A percentile compares a stretch with the other conserved stretches of the same genome.
phyloP scores from a whole-genome alignment of 179 eudicot species.

The Dionaea muscipula region DNA sequence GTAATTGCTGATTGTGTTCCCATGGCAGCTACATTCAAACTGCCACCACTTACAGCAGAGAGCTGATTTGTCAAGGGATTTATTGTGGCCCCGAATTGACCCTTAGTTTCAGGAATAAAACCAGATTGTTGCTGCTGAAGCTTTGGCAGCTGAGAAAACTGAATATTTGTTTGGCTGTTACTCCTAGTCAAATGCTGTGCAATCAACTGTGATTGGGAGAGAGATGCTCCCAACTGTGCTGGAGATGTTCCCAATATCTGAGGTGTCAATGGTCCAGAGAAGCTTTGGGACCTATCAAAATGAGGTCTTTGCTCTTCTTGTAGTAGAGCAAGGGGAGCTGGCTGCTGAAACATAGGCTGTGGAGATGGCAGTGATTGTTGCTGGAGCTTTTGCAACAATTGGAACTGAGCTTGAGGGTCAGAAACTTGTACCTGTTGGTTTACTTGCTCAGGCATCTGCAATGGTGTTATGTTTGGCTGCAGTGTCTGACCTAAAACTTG shows the following conservation, averaged over 20 bases:
- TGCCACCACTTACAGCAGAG: constrained; percentile 33
- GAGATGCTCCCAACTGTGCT: constrained; percentile 18
- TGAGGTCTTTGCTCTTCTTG: constrained; percentile 48
- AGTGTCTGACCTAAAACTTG: constrained; percentile 30
- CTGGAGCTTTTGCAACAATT: constrained; percentile 63
- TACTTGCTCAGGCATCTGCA: constrained; percentile 43
- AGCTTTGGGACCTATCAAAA: constrained; percentile 42
- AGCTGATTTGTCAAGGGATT: constrained; percentile 35
- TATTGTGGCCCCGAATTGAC: constrained; percentile 23
- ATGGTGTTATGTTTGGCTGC: constrained; percentile 29
- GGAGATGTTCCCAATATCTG: constrained; percentile 40
- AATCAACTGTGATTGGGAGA: constrained; percentile 36
- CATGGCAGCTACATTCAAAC: constrained; percentile 32
- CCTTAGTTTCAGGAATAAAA: constrained; percentile 33
- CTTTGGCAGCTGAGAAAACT: constrained; percentile 41
- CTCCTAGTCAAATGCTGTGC: constrained; percentile 41
- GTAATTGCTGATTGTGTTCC: constrained; percentile 52
- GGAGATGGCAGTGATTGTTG: constrained; percentile 52
- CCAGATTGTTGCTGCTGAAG: constrained; percentile 39
- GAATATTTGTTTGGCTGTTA: constrained; percentile 28
- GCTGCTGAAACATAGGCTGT: constrained; percentile 42
- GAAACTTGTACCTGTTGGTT: constrained; percentile 45
- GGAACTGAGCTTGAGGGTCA: constrained; percentile 58
- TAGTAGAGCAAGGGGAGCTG: constrained; percentile 25
- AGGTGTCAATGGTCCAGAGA: constrained; percentile 40